These are phyloP conservation scores for Penicillium polonicum DNA, from an alignment of 2,329 filamentous ascomycete genomes.

Conservation along the genomic window DNA sequence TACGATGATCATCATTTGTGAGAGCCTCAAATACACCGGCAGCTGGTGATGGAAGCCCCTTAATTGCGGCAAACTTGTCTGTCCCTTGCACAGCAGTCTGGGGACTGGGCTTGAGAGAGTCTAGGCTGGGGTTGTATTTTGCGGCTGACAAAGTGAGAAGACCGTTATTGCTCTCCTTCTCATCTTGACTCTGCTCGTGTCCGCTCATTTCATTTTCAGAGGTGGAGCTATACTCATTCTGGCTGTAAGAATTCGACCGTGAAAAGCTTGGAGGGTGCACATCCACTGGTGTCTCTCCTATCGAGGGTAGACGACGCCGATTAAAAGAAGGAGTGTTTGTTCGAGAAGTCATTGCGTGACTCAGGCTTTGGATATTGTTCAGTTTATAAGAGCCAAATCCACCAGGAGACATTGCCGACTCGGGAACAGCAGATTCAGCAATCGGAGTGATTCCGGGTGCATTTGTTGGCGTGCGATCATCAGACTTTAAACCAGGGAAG, in stretches of 20 bases:
- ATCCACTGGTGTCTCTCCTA: slow-evolving; percentile 66
- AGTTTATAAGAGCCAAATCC: slow-evolving; percentile 58
- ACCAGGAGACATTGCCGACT: slow-evolving; percentile 65
- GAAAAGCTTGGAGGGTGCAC: slow-evolving; percentile 45
- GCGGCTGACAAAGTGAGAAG: slow-evolving; percentile 45
- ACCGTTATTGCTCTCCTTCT: slow-evolving; percentile 35
- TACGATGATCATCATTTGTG: slow-evolving; percentile 58
- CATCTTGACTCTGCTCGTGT: slow-evolving; percentile 31
- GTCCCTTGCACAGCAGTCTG: slow-evolving; percentile 67
- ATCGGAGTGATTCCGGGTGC: slow-evolving; percentile 81
- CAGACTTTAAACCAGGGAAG: slow-evolving; percentile 57
- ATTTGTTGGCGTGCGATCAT: slow-evolving; percentile 71
- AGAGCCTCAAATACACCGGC: slow-evolving; percentile 62
- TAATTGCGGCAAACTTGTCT: slow-evolving; percentile 56
- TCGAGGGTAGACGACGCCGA: slow-evolving; percentile 70
- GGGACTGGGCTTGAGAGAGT: slow-evolving; percentile 47
- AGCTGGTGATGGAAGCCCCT: slow-evolving; percentile 66
- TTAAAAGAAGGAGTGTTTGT: slow-evolving; percentile 61
- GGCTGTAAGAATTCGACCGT: slow-evolving; percentile 42
- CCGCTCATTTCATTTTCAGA: slow-evolving; percentile 40
- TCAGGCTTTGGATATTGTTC: slow-evolving; percentile 64
- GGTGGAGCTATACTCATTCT: slow-evolving; percentile 50
- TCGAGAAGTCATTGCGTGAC: slow-evolving; percentile 66
- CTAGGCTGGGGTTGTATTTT: slow-evolving; percentile 45
- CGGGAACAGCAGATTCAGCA: slow-evolving; percentile 66